A percentile compares a stretch with the other conserved stretches of the same genome.
Conservation (phyloP, 2,329 filamentous ascomycete species). For the Exophiala bonariae region DNA sequence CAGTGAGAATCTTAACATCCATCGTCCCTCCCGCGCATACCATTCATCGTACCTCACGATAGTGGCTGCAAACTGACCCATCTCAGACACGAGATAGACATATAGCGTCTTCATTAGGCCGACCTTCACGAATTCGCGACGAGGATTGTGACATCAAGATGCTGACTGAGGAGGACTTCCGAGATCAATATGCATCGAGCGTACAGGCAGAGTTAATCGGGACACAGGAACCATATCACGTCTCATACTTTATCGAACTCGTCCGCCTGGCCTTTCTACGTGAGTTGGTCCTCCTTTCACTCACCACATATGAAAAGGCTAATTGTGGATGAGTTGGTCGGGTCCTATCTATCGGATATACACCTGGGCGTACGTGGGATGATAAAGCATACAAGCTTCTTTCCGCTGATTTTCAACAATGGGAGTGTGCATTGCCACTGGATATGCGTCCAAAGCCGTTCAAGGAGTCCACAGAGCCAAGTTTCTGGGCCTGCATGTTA, state of each 20-base stretch:
- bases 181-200: neutral
- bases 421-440: neutral
- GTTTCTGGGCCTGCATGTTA: conserved; percentile 9
- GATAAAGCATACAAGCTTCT: neutral
- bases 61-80: conserved; percentile 6
- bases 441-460: neutral
- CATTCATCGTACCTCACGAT: conserved; percentile 2
- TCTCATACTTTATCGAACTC: conserved; percentile 6
- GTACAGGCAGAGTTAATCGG: neutral
- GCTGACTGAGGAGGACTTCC: conserved; percentile 23
- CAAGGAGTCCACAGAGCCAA: neutral
- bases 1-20: conserved; percentile 1
- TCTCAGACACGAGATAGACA: conserved; percentile 23
- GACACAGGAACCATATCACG: neutral
- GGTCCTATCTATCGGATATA: conserved; percentile 5
- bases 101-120: conserved; percentile 26
- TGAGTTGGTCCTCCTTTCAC: conserved; percentile 3
- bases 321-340: conserved; percentile 4
- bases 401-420: neutral
- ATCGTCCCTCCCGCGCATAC: conserved; percentile 2
- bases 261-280: conserved; percentile 5
- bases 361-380: conserved; percentile 4
- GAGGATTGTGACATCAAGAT: conserved; percentile 26
- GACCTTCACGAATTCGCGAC: conserved; percentile 28
- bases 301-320: conserved; percentile 2